Conservation (phyloP, 257 asterid genomes). For the Lavandula angustifolia region DNA sequence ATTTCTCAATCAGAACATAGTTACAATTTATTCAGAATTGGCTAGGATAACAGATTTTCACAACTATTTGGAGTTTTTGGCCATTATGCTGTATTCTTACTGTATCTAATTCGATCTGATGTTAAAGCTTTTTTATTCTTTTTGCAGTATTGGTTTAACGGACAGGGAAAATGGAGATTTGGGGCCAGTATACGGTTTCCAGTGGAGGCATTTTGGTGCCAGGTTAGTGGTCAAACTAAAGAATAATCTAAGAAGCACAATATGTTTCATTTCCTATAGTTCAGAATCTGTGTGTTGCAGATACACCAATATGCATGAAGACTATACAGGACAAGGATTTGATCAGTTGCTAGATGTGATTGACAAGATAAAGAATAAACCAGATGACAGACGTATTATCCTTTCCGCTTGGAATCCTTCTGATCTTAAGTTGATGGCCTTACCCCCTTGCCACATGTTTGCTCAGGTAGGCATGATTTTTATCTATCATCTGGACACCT, state of each 20-base stretch:
- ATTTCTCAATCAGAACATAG: too few relatives aligned
- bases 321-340: constrained; percentile 76
- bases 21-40: background rate
- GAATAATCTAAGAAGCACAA: background rate
- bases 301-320: constrained; percentile 70
- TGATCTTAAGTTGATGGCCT: constrained; percentile 73
- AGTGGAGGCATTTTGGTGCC: constrained; percentile 90
- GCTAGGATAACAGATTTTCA: background rate
- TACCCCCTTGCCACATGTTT: constrained; percentile 92
- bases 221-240: constrained; percentile 42
- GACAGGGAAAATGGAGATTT: constrained; percentile 83
- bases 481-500: background rate
- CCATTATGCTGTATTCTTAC: background rate
- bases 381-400: constrained; percentile 67
- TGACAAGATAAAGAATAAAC: constrained; percentile 63
- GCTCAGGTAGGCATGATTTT: constrained; percentile 54
- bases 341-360: constrained; percentile 80
- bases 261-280: background rate
- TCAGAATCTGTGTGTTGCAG: constrained; percentile 38
- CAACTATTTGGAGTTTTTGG: background rate
- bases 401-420: constrained; percentile 89
- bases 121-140: background rate
- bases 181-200: constrained; percentile 83
- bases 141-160: constrained; percentile 56
- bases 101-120: constrained; percentile 27